A percentile compares a stretch with the other conserved stretches of the same genome.
These are phyloP conservation scores for Sequoiadendron giganteum DNA, from an alignment of 75 land plant species.

Conservation along the genomic window DNA sequence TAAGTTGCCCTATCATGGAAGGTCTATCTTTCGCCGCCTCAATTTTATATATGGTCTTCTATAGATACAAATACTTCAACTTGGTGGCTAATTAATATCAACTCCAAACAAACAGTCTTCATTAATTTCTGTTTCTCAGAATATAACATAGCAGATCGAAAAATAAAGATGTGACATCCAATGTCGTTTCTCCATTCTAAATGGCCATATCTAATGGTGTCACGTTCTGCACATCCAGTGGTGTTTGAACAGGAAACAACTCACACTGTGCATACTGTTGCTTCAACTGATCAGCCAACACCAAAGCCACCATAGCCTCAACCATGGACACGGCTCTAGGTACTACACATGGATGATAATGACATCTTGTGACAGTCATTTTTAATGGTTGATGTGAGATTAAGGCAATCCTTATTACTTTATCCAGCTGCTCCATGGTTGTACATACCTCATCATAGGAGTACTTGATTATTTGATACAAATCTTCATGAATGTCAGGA, in stretches of 20 bases:
- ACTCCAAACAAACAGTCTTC: not conserved
- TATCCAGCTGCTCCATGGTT: conserved; percentile 76
- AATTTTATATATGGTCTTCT: not conserved
- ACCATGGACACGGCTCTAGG: conserved; percentile 99
- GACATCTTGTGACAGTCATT: conserved; percentile 92
- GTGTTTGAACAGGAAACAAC: conserved; percentile 69
- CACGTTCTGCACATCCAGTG: conserved; percentile 17
- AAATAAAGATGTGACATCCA: not conserved
- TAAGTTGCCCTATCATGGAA: no score
- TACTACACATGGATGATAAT: conserved; percentile 99
- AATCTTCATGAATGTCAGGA: conserved; percentile 75
- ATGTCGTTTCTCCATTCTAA: not conserved
- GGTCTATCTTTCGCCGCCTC: no score
- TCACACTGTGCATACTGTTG: conserved; percentile 88
- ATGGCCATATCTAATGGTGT: conserved; percentile 6
- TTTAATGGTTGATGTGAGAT: conserved; percentile 18
- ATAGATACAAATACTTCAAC: conserved; percentile 2
- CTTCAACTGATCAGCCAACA: conserved; percentile 90
- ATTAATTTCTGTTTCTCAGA: not conserved
- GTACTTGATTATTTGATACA: conserved; percentile 78
- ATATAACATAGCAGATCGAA: not conserved
- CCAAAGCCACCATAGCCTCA: conserved; percentile 95
- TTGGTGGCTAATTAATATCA: not conserved
- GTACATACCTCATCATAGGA: conserved; percentile 75
- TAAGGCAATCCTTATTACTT: conserved; percentile 52